Evolutionary conservation across 805 yeast genomes (phyloP).

Genomic region (Maudiozyma saulgeensis): DNA sequence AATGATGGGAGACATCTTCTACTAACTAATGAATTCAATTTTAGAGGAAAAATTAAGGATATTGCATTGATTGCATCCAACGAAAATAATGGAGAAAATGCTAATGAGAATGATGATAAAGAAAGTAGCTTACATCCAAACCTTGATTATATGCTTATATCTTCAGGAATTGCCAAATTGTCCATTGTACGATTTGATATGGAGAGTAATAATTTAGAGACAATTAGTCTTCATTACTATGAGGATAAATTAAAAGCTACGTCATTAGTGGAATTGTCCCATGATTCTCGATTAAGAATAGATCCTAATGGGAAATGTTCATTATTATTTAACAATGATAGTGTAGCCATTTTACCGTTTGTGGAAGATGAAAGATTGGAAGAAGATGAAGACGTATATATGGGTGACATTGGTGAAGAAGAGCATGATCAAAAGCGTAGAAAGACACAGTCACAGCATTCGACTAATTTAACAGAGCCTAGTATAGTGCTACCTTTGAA

Average conservation of each 20-base stretch:
- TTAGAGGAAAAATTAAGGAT: constrained; percentile 62
- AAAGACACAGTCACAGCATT: neutral
- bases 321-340: constrained; percentile 53
- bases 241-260: constrained; percentile 53
- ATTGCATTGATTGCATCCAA: constrained; percentile 39
- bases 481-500: constrained; percentile 54
- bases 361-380: constrained; percentile 6
- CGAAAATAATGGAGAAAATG: too few species aligned
- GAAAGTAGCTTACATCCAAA: constrained; percentile 18
- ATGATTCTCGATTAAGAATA: constrained; percentile 38
- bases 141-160: constrained; percentile 52
- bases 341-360: constrained; percentile 59
- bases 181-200: constrained; percentile 68
- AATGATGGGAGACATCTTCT: constrained; percentile 19
- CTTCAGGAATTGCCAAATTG: constrained; percentile 68
- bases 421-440: constrained; percentile 6
- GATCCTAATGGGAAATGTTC: constrained; percentile 56
- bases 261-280: constrained; percentile 30
- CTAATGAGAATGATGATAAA: neutral
- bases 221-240: constrained; percentile 78
- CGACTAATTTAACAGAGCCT: constrained; percentile 8
- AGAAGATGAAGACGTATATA: constrained; percentile 21
- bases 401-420: neutral
- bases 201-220: constrained; percentile 42
- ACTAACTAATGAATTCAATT: constrained; percentile 52